Conservation (phyloP, 768 basidiomycete species). For the Kwoniella bestiolae region DNA sequence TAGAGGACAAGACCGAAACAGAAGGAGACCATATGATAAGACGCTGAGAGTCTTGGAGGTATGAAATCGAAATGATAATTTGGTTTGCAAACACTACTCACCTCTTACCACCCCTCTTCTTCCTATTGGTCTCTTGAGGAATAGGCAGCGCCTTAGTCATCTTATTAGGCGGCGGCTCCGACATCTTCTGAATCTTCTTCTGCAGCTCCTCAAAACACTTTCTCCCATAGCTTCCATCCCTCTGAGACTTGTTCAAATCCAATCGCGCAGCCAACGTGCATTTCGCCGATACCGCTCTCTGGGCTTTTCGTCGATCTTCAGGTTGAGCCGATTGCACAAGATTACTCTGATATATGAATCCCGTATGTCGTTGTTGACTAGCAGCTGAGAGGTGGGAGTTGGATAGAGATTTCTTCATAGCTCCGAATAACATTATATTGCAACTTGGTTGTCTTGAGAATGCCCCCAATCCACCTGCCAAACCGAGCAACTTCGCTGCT, state of each 20-base stretch:
- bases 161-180: conserved; percentile 92
- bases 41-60: too few species aligned
- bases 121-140: conserved; percentile 93
- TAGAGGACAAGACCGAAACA: too few species aligned
- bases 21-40: too few species aligned
- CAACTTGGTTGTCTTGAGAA: conserved; percentile 93
- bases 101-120: conserved; percentile 91
- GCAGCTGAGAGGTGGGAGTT: conserved; percentile 76
- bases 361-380: conserved; percentile 87
- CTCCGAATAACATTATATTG: conserved; percentile 89
- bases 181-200: conserved; percentile 84
- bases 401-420: conserved; percentile 86
- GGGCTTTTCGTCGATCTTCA: conserved; percentile 88
- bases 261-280: conserved; percentile 86
- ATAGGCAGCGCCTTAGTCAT: conserved; percentile 90
- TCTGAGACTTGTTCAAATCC: conserved; percentile 81
- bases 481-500: conserved; percentile 96
- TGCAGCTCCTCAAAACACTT: conserved; percentile 84
- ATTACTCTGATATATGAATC: conserved; percentile 94
- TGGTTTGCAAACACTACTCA: conserved; percentile 54
- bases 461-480: conserved; percentile 88
- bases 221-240: conserved; percentile 78
- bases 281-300: conserved; percentile 92
- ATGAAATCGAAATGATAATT: too few species aligned
- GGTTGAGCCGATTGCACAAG: conserved; percentile 80